These are phyloP conservation scores for Trichoderma polysporum DNA, from an alignment of 2,329 filamentous ascomycete genomes.

Conservation along the genomic window DNA sequence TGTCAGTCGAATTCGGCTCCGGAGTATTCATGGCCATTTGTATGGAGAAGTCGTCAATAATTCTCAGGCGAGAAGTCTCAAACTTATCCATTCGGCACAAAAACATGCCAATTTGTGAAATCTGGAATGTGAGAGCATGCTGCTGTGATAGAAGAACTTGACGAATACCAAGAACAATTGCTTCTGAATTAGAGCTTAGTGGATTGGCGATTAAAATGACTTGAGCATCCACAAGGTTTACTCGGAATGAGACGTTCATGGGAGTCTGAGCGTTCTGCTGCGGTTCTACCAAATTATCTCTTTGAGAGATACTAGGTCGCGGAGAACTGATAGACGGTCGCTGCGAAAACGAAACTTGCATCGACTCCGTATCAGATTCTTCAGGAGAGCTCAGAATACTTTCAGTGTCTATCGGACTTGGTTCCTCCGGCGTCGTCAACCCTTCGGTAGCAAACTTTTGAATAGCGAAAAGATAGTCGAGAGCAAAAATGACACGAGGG, in stretches of 20 bases:
- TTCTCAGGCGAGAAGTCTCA: constrained; percentile 82
- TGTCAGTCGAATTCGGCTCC: constrained; percentile 64
- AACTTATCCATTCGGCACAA: constrained; percentile 98
- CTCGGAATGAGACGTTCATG: constrained; percentile 80
- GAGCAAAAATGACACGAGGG: constrained; percentile 87
- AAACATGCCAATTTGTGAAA: constrained; percentile 96
- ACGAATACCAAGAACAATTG: constrained; percentile 91
- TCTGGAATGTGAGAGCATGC: constrained; percentile 88
- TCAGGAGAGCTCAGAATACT: constrained; percentile 57
- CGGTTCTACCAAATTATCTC: constrained; percentile 18
- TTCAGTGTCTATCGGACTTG: constrained; percentile 50
- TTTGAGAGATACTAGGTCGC: constrained; percentile 26
- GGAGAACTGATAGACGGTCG: constrained; percentile 30
- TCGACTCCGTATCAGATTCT: constrained; percentile 59
- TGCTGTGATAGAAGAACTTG: constrained; percentile 92
- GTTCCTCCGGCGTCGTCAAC: constrained; percentile 57
- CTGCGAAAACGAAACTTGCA: constrained; percentile 44
- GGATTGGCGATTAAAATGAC: constrained; percentile 96
- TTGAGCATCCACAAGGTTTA: constrained; percentile 95
- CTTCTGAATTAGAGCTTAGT: constrained; percentile 83
- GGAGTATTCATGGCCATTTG: constrained; percentile 81
- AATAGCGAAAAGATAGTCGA: constrained; percentile 92
- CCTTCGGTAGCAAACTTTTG: constrained; percentile 78
- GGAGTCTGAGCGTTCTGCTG: constrained; percentile 31
- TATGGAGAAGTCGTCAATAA: constrained; percentile 94